A percentile compares a stretch with the other conserved stretches of the same genome.
Conservation (phyloP, 2,329 filamentous ascomycete genomes). For the Escovopsis sp. region DNA sequence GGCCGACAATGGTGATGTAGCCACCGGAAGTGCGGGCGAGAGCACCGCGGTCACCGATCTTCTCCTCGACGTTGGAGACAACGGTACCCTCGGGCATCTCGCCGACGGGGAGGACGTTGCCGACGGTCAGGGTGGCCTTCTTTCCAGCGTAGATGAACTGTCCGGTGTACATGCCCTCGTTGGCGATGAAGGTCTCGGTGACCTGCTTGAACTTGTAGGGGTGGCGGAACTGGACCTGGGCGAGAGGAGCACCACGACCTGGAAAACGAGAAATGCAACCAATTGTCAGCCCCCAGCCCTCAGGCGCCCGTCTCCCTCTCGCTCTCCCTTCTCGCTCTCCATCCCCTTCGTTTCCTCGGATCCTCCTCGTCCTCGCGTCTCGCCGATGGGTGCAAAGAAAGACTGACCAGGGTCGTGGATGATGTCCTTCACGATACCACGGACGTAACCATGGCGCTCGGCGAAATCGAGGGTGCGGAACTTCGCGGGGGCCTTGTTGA, state of each 20-base stretch:
- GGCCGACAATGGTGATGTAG: conserved; percentile 96
- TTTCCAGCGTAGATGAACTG: conserved; percentile 99
- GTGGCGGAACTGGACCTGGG: conserved; percentile 92
- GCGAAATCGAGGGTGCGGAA: conserved; percentile 95
- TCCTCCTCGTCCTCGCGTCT: background rate
- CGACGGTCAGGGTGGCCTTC: conserved; percentile 91
- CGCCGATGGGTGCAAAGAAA: conserved; percentile 2
- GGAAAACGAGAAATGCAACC: conserved; percentile 8
- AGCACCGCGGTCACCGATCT: conserved; percentile 89
- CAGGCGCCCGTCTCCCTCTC: conserved; percentile 6
- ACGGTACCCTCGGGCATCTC: conserved; percentile 98
- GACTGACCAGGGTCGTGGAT: conserved; percentile 81
- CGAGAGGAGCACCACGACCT: conserved; percentile 85
- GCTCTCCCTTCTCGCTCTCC: too few species aligned
- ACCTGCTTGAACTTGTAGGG: conserved; percentile 96
- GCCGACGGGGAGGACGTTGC: conserved; percentile 89
- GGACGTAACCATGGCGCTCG: conserved; percentile 94
- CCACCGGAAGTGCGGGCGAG: conserved; percentile 96
- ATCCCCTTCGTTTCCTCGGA: conserved; percentile 1
- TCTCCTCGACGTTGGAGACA: conserved; percentile 98
- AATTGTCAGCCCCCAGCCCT: conserved; percentile 13
- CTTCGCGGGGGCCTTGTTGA: conserved; percentile 75
- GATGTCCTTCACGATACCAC: conserved; percentile 96
- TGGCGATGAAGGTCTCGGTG: conserved; percentile 99
- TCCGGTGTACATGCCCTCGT: conserved; percentile 99